Percentiles rank a stretch among this genome's conserved stretches.
These are phyloP conservation scores for Cokeromyces recurvatus DNA, from an alignment of 371 early-diverging fungal species.

Conservation along the genomic window DNA sequence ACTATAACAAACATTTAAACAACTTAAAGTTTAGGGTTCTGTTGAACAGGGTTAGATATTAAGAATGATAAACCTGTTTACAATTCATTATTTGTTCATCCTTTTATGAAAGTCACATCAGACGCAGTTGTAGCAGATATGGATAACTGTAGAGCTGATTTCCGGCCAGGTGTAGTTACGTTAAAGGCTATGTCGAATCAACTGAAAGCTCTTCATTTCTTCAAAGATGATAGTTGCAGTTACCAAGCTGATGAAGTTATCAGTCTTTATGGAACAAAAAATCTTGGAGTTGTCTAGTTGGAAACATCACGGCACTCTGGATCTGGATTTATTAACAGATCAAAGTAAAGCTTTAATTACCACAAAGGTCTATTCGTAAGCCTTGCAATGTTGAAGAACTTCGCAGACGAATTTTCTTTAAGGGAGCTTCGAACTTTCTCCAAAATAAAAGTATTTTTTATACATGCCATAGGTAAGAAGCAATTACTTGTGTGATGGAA, in stretches of 20 bases:
- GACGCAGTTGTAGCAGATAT: too few relatives aligned
- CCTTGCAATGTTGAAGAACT: conserved; percentile 1
- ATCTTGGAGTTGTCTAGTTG: background rate
- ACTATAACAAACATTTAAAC: too few relatives aligned
- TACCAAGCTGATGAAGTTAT: background rate
- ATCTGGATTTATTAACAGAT: background rate
- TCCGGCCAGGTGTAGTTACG: too few relatives aligned
- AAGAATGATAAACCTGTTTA: too few relatives aligned
- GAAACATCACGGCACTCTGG: background rate
- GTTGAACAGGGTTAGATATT: too few relatives aligned
- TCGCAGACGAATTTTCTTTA: background rate
- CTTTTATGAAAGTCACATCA: too few relatives aligned
- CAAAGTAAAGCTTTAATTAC: background rate
- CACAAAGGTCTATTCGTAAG: conserved; percentile 4
- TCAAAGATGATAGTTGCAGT: background rate
- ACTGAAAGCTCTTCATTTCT: background rate
- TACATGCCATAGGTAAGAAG: background rate
- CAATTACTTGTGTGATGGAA: too few relatives aligned
- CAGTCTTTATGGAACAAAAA: background rate
- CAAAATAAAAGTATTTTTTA: background rate
- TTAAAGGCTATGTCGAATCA: background rate
- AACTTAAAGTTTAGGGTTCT: too few relatives aligned
- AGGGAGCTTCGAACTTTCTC: background rate
- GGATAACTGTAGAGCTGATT: too few relatives aligned
- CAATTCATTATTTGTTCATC: too few relatives aligned